Conservation (phyloP, 805 yeast species). For the Clavispora vitiphila region DNA sequence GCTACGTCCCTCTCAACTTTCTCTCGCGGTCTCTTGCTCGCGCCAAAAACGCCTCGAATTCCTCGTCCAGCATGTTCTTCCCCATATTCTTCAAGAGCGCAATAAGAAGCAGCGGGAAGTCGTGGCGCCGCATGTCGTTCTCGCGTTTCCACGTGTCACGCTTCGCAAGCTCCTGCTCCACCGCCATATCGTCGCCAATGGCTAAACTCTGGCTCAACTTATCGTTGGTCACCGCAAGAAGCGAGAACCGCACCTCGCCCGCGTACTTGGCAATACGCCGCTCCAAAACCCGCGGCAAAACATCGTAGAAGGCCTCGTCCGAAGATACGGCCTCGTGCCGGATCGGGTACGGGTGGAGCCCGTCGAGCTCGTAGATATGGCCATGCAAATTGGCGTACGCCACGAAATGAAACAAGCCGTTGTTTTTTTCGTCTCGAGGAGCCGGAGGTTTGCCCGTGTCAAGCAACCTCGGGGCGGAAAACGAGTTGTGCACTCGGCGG, state of each 20-base stretch:
- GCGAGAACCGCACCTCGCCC: conserved; percentile 52
- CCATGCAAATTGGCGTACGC: conserved; percentile 47
- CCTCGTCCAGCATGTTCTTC: conserved; percentile 27
- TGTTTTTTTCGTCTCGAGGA: conserved; percentile 34
- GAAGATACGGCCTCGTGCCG: conserved; percentile 38
- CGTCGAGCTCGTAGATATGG: conserved; percentile 56
- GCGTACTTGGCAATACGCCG: conserved; percentile 43
- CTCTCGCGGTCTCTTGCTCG: conserved; percentile 14
- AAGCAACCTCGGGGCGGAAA: conserved; percentile 50
- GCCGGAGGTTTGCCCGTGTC: conserved; percentile 36
- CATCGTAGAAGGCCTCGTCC: conserved; percentile 37
- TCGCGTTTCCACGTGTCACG: conserved; percentile 51
- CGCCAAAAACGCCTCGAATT: conserved; percentile 30
- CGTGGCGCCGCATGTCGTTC: conserved; percentile 49
- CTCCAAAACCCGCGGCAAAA: conserved; percentile 41
- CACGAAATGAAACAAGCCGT: conserved; percentile 56
- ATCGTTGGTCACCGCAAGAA: conserved; percentile 50
- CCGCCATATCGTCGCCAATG: conserved; percentile 36
- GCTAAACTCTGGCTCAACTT: conserved; percentile 34
- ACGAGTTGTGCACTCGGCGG: conserved; percentile 55
- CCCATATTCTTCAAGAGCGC: conserved; percentile 42
- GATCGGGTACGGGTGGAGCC: conserved; percentile 52
- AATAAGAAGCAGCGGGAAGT: conserved; percentile 47
- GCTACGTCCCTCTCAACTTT: background rate
- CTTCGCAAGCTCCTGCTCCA: conserved; percentile 40